Conservation (phyloP, 2,329 filamentous ascomycete genomes). For the Fusarium clavum region DNA sequence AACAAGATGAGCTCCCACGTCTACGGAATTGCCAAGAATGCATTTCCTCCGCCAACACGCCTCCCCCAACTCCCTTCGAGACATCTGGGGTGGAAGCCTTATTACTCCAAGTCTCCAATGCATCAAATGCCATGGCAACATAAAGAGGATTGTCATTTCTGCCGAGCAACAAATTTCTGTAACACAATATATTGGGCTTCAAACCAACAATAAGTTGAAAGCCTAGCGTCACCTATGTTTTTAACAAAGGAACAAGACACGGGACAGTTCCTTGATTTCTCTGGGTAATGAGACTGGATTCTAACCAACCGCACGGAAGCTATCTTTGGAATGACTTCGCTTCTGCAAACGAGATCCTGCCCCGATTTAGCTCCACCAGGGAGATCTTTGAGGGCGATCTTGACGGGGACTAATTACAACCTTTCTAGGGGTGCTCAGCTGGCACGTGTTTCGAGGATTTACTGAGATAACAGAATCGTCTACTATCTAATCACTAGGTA, state of each 20-base stretch:
- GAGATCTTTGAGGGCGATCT: conserved; percentile 6
- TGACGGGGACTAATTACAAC: not conserved
- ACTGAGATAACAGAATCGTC: not conserved
- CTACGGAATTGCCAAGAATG: conserved; percentile 30
- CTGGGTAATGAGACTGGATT: not conserved
- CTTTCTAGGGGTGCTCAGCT: not conserved
- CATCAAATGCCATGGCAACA: conserved; percentile 21
- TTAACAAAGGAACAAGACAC: conserved; percentile 16
- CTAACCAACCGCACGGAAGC: not conserved
- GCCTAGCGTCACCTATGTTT: not conserved
- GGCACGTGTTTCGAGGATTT: not conserved
- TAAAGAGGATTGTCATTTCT: not conserved
- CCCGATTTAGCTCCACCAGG: conserved; percentile 16
- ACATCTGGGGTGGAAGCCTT: conserved; percentile 11
- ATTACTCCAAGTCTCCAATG: not conserved
- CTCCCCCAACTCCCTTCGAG: conserved; percentile 21
- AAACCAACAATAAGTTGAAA: not conserved
- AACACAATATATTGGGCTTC: not conserved
- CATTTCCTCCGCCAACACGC: conserved; percentile 19
- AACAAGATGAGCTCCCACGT: conserved; percentile 20
- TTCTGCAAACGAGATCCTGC: conserved; percentile 1
- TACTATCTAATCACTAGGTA: not conserved
- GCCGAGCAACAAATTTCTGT: conserved; percentile 9
- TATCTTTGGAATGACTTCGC: conserved; percentile 14
- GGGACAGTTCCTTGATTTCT: not conserved